These are phyloP conservation scores for Ensete glaucum DNA, from an alignment of 176 grass and related monocot species.

Conservation along the genomic window DNA sequence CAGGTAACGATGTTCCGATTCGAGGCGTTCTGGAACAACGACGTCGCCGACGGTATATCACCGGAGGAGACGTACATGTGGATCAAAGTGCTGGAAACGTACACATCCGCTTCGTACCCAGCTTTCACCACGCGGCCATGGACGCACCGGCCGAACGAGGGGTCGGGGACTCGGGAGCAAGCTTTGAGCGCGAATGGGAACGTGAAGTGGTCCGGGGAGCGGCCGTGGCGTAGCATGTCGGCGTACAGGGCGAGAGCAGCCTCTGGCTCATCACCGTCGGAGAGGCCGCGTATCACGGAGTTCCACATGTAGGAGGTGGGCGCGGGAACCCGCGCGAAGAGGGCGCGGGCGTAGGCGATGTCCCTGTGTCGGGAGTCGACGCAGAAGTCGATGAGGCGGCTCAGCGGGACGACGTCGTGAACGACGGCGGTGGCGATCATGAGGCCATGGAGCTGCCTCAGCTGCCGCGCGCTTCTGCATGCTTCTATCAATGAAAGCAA, in stretches of 20 bases:
- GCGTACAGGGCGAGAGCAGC: constrained; percentile 14
- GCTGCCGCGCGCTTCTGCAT: constrained; percentile 4
- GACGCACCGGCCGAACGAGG: constrained; percentile 1
- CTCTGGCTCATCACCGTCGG: not conserved
- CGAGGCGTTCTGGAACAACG: constrained; percentile 17
- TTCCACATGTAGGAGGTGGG: constrained; percentile 17
- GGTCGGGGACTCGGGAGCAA: constrained; percentile 6
- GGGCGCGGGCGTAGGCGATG: constrained; percentile 2
- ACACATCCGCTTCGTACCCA: constrained; percentile 26
- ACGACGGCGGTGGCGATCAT: constrained; percentile 6
- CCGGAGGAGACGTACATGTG: constrained; percentile 9
- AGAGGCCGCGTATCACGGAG: constrained; percentile 10
- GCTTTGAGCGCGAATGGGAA: constrained; percentile 34
- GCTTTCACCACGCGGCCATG: constrained; percentile 25
- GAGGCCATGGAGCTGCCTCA: constrained; percentile 12
- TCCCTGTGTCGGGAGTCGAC: not conserved
- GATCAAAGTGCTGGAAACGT: constrained; percentile 24
- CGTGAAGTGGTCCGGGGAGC: constrained; percentile 34
- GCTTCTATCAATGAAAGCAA: not conserved
- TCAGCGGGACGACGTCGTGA: constrained; percentile 7
- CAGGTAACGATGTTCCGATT: constrained; percentile 34
- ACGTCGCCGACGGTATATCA: not conserved
- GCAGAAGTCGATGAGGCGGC: constrained; percentile 20
- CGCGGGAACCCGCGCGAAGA: not conserved
- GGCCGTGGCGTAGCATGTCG: constrained; percentile 17